These are phyloP conservation scores for Lichtheimia ramosa DNA, from an alignment of 371 early-diverging fungal species.

Conservation along the genomic window DNA sequence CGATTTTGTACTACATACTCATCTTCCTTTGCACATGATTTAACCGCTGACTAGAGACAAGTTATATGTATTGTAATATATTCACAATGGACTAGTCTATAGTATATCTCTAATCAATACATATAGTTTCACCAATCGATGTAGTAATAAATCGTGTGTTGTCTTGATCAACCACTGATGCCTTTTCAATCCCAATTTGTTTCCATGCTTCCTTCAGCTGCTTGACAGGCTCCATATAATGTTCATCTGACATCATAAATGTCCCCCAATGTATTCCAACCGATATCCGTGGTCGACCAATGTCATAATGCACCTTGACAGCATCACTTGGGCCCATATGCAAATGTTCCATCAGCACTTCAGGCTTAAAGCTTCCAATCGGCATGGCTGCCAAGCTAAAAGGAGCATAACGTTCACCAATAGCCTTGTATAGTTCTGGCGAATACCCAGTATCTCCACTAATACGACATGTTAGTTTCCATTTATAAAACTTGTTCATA, in stretches of 20 bases:
- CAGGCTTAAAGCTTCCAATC: conserved; percentile 58
- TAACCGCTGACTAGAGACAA: too few relatives aligned
- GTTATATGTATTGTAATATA: too few relatives aligned
- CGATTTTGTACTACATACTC: too few relatives aligned
- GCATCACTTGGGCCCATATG: conserved; percentile 63
- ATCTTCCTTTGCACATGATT: too few relatives aligned
- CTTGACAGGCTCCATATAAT: conserved; percentile 63
- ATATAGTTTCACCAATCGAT: conserved; percentile 27
- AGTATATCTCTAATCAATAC: conserved; percentile 4
- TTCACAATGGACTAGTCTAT: too few relatives aligned
- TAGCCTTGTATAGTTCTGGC: conserved; percentile 53
- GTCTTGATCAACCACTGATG: not conserved
- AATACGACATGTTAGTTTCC: not conserved
- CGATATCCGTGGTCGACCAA: conserved; percentile 37
- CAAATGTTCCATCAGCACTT: conserved; percentile 45
- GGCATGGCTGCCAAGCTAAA: conserved; percentile 59
- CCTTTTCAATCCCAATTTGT: conserved; percentile 2
- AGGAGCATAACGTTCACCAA: conserved; percentile 52
- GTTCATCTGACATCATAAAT: conserved; percentile 68
- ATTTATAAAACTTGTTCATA: not conserved
- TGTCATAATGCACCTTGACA: conserved; percentile 49
- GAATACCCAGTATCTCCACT: conserved; percentile 67
- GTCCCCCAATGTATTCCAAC: conserved; percentile 66
- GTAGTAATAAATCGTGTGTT: conserved; percentile 35
- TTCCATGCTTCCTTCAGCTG: conserved; percentile 36